These are phyloP conservation scores for Fraxinus dipetala DNA, from an alignment of 305 asterid genomes.

Conservation along the genomic window DNA sequence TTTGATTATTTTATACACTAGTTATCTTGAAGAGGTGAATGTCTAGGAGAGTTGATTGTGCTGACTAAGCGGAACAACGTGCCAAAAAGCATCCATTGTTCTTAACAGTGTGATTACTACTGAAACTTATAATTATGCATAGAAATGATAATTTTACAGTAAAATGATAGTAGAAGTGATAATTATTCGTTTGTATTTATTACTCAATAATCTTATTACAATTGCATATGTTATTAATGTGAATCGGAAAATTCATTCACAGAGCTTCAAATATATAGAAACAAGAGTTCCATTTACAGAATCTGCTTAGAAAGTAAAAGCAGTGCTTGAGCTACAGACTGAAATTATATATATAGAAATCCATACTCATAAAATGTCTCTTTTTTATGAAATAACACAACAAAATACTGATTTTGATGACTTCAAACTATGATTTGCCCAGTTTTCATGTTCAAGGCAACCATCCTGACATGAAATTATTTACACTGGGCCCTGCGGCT, in stretches of 20 bases:
- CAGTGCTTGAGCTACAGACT: background rate
- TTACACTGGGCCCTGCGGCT: conserved; percentile 56
- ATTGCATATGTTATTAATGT: background rate
- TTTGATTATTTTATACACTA: too few species aligned
- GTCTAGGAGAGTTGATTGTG: background rate
- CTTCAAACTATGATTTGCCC: background rate
- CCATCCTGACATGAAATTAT: conserved; percentile 58
- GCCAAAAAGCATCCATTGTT: background rate
- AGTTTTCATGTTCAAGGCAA: conserved; percentile 33
- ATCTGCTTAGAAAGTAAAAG: background rate
- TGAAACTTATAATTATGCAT: too few species aligned
- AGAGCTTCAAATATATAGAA: background rate
- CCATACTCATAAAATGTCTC: background rate
- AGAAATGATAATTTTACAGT: background rate
- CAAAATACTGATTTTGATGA: background rate
- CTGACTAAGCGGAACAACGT: background rate
- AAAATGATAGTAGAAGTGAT: background rate
- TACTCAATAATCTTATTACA: background rate
- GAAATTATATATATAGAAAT: background rate
- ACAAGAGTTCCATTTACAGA: background rate
- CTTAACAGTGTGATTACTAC: too few species aligned
- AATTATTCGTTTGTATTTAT: background rate
- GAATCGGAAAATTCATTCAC: background rate
- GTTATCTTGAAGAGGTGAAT: background rate
- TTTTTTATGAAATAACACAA: background rate